These are phyloP conservation scores for Trichosanthes cucumerina DNA, from an alignment of 306 rosid species.

Conservation along the genomic window DNA sequence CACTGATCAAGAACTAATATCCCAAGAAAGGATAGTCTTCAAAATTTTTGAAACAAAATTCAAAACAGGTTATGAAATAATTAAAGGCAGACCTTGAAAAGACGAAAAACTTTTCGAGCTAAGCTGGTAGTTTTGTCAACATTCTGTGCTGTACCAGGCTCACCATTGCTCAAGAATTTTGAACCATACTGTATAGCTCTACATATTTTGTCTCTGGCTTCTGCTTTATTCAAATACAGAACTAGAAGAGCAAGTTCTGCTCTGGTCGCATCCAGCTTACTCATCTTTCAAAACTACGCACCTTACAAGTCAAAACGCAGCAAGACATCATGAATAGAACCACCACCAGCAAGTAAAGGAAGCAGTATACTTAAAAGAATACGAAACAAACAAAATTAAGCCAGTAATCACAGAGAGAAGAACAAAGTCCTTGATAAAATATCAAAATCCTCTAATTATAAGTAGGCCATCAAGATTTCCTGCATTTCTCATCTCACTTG, in stretches of 20 bases:
- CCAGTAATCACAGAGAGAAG: background rate
- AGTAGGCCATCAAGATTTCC: background rate
- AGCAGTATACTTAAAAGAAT: background rate
- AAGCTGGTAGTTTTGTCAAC: conserved; percentile 91
- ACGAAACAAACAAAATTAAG: background rate
- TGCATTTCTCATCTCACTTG: background rate
- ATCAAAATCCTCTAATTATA: background rate
- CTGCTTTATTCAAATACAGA: conserved; percentile 87
- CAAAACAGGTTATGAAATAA: background rate
- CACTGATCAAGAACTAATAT: background rate
- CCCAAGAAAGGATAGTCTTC: background rate
- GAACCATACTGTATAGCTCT: conserved; percentile 97
- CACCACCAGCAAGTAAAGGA: background rate
- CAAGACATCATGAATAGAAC: background rate
- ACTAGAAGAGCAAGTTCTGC: conserved; percentile 85
- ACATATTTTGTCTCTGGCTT: conserved; percentile 97
- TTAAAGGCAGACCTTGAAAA: conserved; percentile 68
- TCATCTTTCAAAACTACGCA: conserved; percentile 41
- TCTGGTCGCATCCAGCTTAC: conserved; percentile 77
- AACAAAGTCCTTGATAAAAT: background rate
- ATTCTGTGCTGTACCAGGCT: conserved; percentile 85
- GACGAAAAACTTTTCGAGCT: conserved; percentile 96
- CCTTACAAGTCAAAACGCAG: conserved; percentile 6
- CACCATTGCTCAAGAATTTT: conserved; percentile 81
- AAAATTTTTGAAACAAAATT: background rate